A percentile compares a stretch with the other conserved stretches of the same genome.
phyloP scores from a whole-genome alignment of 306 rosid genomes.

The Prunus mira region DNA sequence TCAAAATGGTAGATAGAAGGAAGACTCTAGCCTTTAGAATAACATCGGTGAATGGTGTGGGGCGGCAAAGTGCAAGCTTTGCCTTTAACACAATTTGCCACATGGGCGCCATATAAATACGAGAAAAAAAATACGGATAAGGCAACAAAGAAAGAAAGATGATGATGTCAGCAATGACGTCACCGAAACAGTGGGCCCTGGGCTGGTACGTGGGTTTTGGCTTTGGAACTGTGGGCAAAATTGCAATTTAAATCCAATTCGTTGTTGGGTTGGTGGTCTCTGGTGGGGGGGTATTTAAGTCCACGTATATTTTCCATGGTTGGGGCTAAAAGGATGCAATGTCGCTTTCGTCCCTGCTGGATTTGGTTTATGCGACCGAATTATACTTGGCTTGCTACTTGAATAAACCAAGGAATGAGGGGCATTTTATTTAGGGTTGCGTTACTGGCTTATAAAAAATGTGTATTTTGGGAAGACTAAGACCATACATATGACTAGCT shows the following conservation, averaged over 20 bases:
- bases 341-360: constrained; percentile 22
- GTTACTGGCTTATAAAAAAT: neutral
- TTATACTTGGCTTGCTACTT: neutral
- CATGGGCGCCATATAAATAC: neutral
- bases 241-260: neutral
- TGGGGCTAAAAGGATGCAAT: constrained; percentile 5
- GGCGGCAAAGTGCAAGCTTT: neutral
- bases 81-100: neutral
- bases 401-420: neutral
- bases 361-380: neutral
- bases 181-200: neutral
- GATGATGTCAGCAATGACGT: neutral
- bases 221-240: no score
- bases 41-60: neutral
- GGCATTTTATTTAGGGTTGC: neutral
- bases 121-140: neutral
- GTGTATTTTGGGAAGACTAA: neutral
- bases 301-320: neutral
- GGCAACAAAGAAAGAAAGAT: neutral
- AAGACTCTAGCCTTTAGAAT: neutral
- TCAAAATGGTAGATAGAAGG: neutral
- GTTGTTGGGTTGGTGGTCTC: neutral
- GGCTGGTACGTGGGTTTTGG: neutral
- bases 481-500: constrained; percentile 3
- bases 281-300: neutral